Evolutionary conservation across 331 rosid species (phyloP).

Genomic region (Malus hybrid): DNA sequence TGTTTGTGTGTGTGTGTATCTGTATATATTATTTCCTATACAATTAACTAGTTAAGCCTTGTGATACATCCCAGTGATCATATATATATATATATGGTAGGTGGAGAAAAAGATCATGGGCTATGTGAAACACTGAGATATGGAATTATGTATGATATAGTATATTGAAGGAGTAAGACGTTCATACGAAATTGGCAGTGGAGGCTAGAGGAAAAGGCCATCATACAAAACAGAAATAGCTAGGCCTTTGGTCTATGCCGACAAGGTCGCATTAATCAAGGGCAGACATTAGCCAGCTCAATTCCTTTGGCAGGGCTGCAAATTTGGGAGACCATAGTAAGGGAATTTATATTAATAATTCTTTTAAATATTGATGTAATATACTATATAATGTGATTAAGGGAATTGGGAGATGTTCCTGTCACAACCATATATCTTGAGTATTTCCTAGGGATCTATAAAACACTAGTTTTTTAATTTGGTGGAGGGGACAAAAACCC

Average conservation of each 20-base stretch:
- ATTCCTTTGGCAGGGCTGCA: constrained; percentile 56
- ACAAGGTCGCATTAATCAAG: constrained; percentile 59
- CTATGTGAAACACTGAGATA: constrained; percentile 27
- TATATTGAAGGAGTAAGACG: background rate
- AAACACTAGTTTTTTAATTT: background rate
- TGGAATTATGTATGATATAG: constrained; percentile 7
- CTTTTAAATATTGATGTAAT: background rate
- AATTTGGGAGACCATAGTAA: constrained; percentile 40
- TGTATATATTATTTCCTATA: too few species aligned
- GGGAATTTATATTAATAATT: background rate
- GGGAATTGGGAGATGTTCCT: constrained; percentile 16
- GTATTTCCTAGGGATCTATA: constrained; percentile 16
- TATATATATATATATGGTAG: background rate
- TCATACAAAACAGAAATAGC: constrained; percentile 12
- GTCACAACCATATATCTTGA: constrained; percentile 25
- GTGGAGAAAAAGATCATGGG: background rate
- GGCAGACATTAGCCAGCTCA: constrained; percentile 90
- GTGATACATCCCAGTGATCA: background rate
- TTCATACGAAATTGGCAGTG: background rate
- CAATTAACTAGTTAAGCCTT: background rate
- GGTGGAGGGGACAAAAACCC: constrained; percentile 9
- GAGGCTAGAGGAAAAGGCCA: constrained; percentile 15
- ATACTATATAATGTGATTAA: background rate
- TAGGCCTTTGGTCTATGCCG: constrained; percentile 31
- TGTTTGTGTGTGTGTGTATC: too few species aligned